A percentile compares a stretch with the other conserved stretches of the same genome.
phyloP scores from a whole-genome alignment of 2,329 filamentous ascomycete species.

The Boeremia exigua region DNA sequence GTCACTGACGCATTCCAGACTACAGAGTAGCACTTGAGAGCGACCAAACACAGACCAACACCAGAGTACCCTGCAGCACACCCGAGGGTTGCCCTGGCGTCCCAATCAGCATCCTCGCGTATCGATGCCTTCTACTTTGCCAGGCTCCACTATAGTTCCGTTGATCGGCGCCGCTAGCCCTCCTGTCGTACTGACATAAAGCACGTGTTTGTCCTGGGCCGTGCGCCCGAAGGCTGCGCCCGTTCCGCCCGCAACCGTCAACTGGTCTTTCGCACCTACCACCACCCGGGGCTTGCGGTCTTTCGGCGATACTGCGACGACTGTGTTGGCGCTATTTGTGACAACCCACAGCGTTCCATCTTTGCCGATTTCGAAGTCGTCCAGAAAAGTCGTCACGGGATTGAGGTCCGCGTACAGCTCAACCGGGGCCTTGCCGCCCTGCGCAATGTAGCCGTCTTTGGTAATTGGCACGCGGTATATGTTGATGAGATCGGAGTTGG shows the following conservation, averaged over 20 bases:
- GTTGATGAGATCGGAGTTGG: conserved; percentile 12
- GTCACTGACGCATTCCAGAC: too few species aligned
- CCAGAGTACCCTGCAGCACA: too few species aligned
- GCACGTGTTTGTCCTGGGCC: conserved; percentile 1
- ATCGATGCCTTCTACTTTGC: conserved; percentile 14
- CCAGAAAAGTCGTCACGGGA: conserved; percentile 6
- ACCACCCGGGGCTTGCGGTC: not conserved
- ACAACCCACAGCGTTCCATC: conserved; percentile 13
- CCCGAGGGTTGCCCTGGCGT: too few species aligned
- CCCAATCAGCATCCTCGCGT: too few species aligned
- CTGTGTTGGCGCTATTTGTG: conserved; percentile 14
- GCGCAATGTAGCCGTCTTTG: conserved; percentile 8
- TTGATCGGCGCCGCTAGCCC: conserved; percentile 14
- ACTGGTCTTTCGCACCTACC: conserved; percentile 1
- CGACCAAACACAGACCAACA: too few species aligned
- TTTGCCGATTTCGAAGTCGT: conserved; percentile 11
- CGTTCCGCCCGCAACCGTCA: conserved; percentile 14
- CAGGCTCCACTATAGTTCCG: conserved; percentile 14
- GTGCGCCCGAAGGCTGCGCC: conserved; percentile 11
- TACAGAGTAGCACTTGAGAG: too few species aligned
- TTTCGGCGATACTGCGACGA: conserved; percentile 2
- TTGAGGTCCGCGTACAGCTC: conserved; percentile 13
- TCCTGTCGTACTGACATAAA: conserved; percentile 16
- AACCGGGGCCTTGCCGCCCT: conserved; percentile 1
- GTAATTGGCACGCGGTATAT: conserved; percentile 11